Evolutionary conservation across 2,329 filamentous ascomycete species (phyloP).

Genomic region (Nemania diffusa): DNA sequence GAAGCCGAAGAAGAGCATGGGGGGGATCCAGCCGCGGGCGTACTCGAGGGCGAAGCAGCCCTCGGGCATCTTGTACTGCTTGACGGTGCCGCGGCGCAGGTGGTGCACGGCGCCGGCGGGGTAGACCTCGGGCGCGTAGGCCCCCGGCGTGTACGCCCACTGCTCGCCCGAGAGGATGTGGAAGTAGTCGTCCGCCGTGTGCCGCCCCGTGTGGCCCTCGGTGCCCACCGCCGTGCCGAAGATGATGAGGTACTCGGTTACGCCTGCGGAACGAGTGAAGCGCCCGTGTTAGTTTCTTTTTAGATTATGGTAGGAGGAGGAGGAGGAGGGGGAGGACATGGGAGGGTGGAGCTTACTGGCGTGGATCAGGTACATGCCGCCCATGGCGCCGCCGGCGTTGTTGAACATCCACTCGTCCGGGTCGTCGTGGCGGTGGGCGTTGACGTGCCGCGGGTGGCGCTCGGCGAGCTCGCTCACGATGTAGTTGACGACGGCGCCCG

Average conservation of each 20-base stretch:
- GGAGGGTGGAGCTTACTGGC: conserved; percentile 81
- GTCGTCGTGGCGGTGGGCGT: conserved; percentile 57
- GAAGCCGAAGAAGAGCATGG: conserved; percentile 91
- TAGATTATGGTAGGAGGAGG: no score
- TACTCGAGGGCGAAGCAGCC: conserved; percentile 85
- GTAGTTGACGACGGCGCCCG: conserved; percentile 71
- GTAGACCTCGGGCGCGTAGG: conserved; percentile 76
- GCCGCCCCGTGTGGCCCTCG: conserved; percentile 87
- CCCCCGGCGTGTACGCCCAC: conserved; percentile 76
- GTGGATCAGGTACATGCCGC: conserved; percentile 89
- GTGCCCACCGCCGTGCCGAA: conserved; percentile 87
- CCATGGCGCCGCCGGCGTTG: conserved; percentile 92
- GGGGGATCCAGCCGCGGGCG: conserved; percentile 88
- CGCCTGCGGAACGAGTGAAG: conserved; percentile 55
- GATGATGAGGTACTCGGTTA: conserved; percentile 91
- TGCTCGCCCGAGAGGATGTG: conserved; percentile 85
- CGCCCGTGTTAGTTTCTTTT: not conserved
- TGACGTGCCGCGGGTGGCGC: conserved; percentile 66
- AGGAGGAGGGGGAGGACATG: no score
- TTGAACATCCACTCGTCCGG: conserved; percentile 88
- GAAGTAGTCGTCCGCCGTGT: conserved; percentile 95
- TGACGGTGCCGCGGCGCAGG: conserved; percentile 74
- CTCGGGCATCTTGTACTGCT: conserved; percentile 85
- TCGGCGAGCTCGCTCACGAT: conserved; percentile 75
- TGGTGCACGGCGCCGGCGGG: conserved; percentile 76